Percentiles rank a stretch among this genome's conserved stretches.
Conservation (phyloP, 371 early-diverging fungal genomes). For the Apophysomyces ossiformis region DNA sequence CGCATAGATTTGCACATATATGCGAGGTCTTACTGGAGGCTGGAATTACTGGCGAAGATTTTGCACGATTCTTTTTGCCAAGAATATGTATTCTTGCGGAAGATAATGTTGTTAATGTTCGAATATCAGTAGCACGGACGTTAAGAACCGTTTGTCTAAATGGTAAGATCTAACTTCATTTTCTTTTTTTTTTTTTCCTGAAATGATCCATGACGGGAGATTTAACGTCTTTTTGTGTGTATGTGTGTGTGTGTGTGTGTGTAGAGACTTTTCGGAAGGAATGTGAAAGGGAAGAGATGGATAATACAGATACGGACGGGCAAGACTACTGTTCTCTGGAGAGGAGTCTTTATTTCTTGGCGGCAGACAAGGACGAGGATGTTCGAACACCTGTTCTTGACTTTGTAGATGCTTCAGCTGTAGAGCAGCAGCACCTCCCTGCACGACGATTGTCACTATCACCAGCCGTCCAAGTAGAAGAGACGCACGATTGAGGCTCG, state of each 20-base stretch:
- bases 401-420: constrained; percentile 19
- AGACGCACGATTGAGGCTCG: background rate
- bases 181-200: background rate
- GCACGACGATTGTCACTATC: background rate
- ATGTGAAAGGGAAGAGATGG: constrained; percentile 21
- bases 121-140: constrained; percentile 39
- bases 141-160: constrained; percentile 33
- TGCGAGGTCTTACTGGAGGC: constrained; percentile 37
- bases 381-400: constrained; percentile 35
- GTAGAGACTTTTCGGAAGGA: constrained; percentile 28
- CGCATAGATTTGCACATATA: constrained; percentile 38
- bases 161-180: constrained; percentile 16
- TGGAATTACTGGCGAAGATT: constrained; percentile 35
- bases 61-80: constrained; percentile 40
- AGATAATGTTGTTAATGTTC: constrained; percentile 47
- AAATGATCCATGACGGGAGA: background rate
- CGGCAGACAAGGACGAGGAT: constrained; percentile 34
- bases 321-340: constrained; percentile 29
- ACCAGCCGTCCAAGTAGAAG: background rate
- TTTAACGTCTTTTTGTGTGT: background rate
- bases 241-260: background rate
- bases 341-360: constrained; percentile 29
- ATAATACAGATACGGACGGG: constrained; percentile 19
- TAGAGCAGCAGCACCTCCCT: background rate
- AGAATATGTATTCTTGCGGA: constrained; percentile 35